A percentile compares a stretch with the other conserved stretches of the same genome.
These are phyloP conservation scores for Aureobasidium sp. DNA, from an alignment of 2,329 filamentous ascomycete genomes.

Conservation along the genomic window DNA sequence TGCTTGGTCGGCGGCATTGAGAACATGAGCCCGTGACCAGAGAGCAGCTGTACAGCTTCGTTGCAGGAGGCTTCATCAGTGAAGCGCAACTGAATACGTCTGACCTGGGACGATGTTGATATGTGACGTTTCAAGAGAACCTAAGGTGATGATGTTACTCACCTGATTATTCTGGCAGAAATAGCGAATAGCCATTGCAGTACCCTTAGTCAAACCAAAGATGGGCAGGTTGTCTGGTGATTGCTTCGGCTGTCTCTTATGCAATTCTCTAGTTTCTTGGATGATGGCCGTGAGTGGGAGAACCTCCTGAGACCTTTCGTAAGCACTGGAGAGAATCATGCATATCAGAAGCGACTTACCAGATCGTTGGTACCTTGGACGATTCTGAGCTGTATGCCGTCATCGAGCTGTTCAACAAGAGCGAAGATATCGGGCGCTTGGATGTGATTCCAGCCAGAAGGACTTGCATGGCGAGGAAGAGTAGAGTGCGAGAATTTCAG, in stretches of 20 bases:
- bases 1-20: not conserved
- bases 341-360: conserved; percentile 22
- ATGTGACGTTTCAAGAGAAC: not conserved
- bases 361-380: conserved; percentile 34
- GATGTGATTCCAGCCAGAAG: conserved; percentile 5
- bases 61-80: conserved; percentile 19
- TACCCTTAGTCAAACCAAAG: conserved; percentile 34
- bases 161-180: conserved; percentile 31
- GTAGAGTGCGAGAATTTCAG: conserved; percentile 11
- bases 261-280: conserved; percentile 4
- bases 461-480: not conserved
- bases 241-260: not conserved
- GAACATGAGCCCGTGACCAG: conserved; percentile 5
- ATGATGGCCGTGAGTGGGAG: conserved; percentile 13
- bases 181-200: conserved; percentile 35
- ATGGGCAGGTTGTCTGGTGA: conserved; percentile 35
- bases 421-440: not conserved
- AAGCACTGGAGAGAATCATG: not conserved
- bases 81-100: conserved; percentile 27
- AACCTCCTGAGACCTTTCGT: conserved; percentile 13
- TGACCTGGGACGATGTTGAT: conserved; percentile 17
- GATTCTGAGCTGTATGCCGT: conserved; percentile 20
- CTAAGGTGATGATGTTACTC: not conserved
- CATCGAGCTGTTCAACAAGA: not conserved
- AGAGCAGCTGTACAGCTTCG: not conserved